Percentiles rank a stretch among this genome's conserved stretches.
phyloP scores from a whole-genome alignment of 83 land plant species.

The Picea engelmannii region DNA sequence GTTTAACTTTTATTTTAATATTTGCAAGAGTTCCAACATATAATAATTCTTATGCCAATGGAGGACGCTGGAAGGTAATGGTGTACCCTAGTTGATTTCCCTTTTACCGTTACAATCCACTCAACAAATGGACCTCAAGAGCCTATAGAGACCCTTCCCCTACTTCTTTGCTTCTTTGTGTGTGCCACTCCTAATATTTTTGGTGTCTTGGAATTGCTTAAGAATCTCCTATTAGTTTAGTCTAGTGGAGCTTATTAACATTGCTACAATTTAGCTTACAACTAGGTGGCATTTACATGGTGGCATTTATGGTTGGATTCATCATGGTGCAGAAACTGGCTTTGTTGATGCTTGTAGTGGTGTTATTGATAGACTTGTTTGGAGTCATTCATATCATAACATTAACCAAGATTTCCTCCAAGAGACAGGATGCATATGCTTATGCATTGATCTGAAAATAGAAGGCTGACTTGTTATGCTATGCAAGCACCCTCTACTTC shows the following conservation, averaged over 20 bases:
- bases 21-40: too few relatives aligned
- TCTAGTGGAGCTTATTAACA: background rate
- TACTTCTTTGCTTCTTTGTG: background rate
- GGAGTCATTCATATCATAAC: constrained; percentile 78
- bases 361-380: constrained; percentile 88
- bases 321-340: constrained; percentile 98
- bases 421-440: too few relatives aligned
- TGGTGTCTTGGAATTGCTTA: background rate
- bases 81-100: too few relatives aligned
- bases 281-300: constrained; percentile 94
- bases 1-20: background rate
- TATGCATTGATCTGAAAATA: too few relatives aligned
- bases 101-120: too few relatives aligned
- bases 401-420: constrained; percentile 70
- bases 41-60: too few relatives aligned
- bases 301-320: constrained; percentile 91
- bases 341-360: constrained; percentile 88
- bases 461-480: too few relatives aligned
- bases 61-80: too few relatives aligned
- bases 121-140: too few relatives aligned
- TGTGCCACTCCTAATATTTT: background rate
- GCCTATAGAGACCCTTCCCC: too few relatives aligned
- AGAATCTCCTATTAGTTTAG: background rate
- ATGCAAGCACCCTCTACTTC: too few relatives aligned
- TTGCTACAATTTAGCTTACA: background rate